These are phyloP conservation scores for Mucor irregularis DNA, from an alignment of 371 early-diverging fungal genomes.

Conservation along the genomic window DNA sequence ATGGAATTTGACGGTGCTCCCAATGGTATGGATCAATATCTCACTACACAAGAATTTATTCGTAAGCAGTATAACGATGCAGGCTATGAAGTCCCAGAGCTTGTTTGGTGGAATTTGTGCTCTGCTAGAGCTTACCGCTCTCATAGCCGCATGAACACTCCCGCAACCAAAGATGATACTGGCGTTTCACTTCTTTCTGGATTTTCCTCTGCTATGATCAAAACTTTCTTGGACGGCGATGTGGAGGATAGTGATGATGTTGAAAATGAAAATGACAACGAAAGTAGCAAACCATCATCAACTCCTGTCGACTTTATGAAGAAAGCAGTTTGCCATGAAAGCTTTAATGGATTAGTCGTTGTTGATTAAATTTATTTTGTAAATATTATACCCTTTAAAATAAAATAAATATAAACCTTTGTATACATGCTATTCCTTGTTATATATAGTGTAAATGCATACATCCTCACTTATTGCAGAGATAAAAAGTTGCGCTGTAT, in stretches of 20 bases:
- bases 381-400: no score
- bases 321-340: slow-evolving; percentile 31
- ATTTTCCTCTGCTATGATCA: slow-evolving; percentile 48
- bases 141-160: slow-evolving; percentile 16
- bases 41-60: slow-evolving; percentile 50
- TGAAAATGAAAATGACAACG: no score
- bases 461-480: no score
- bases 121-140: background rate
- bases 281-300: background rate
- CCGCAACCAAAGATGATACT: slow-evolving; percentile 32
- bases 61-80: slow-evolving; percentile 36
- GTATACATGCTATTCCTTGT: no score
- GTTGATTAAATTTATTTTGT: slow-evolving; percentile 30
- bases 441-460: no score
- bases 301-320: slow-evolving; percentile 13
- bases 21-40: slow-evolving; percentile 7
- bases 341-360: slow-evolving; percentile 31
- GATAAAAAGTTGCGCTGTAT: no score
- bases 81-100: slow-evolving; percentile 58
- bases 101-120: slow-evolving; percentile 67
- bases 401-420: no score
- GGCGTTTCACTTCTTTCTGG: slow-evolving; percentile 50
- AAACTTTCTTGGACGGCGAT: slow-evolving; percentile 51
- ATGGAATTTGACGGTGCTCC: slow-evolving; percentile 59
- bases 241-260: slow-evolving; percentile 9